These are phyloP conservation scores for Cladosporium sp. DNA, from an alignment of 2,329 filamentous ascomycete genomes.

Conservation along the genomic window DNA sequence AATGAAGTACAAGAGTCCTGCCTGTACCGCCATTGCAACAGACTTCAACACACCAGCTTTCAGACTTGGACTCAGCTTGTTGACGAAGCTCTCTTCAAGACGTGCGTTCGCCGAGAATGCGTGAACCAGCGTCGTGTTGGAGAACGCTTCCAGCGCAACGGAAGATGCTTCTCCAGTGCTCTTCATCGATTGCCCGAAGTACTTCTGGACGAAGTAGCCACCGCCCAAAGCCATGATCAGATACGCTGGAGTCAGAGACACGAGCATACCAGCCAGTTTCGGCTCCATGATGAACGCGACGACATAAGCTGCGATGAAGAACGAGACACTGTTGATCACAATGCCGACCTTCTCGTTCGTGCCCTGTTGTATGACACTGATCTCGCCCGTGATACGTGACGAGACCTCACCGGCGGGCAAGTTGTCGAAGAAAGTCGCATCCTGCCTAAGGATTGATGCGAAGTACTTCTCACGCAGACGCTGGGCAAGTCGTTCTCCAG, in stretches of 20 bases:
- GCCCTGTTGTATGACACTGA: constrained; percentile 53
- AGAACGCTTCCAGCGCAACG: constrained; percentile 51
- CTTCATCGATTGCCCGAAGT: constrained; percentile 51
- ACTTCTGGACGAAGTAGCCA: constrained; percentile 56
- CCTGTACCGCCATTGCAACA: constrained; percentile 44
- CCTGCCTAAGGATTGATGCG: constrained; percentile 59
- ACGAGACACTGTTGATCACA: constrained; percentile 37
- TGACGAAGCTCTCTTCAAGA: constrained; percentile 46
- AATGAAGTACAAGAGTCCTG: constrained; percentile 46
- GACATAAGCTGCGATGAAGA: constrained; percentile 44
- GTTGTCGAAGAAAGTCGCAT: constrained; percentile 65
- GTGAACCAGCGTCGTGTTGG: constrained; percentile 49
- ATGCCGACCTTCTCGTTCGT: constrained; percentile 44
- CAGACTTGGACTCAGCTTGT: constrained; percentile 44
- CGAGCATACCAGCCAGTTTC: constrained; percentile 62
- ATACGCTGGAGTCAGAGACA: constrained; percentile 64
- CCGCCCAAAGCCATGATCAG: constrained; percentile 60
- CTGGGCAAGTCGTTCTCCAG: constrained; percentile 63
- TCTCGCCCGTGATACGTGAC: constrained; percentile 65
- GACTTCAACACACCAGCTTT: constrained; percentile 47
- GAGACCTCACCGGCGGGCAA: constrained; percentile 65
- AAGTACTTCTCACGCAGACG: constrained; percentile 64
- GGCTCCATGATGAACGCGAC: constrained; percentile 44
- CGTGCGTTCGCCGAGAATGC: constrained; percentile 51
- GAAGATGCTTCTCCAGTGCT: constrained; percentile 52